phyloP scores from a whole-genome alignment of 768 basidiomycete genomes.

The Lactarius pseudohatsudake region DNA sequence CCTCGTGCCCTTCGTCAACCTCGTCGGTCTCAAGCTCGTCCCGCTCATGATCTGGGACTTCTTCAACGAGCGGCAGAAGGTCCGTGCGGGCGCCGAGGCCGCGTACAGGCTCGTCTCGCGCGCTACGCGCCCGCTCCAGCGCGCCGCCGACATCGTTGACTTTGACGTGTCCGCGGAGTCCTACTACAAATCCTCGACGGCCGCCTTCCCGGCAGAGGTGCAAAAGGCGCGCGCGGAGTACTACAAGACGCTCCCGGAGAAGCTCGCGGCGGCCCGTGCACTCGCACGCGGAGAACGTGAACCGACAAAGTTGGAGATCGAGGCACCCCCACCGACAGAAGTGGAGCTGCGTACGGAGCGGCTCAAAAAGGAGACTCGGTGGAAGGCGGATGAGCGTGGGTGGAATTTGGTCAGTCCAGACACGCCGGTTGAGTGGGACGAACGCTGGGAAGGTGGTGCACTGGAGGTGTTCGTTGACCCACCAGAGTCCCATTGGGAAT shows the following conservation, averaged over 20 bases:
- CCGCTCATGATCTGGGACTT: conserved; percentile 90
- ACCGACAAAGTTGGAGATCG: conserved; percentile 80
- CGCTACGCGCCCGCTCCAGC: conserved; percentile 56
- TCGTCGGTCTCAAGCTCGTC: conserved; percentile 79
- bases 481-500: conserved; percentile 21
- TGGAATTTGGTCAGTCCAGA: conserved; percentile 76
- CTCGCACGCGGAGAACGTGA: conserved; percentile 73
- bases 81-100: conserved; percentile 77
- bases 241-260: conserved; percentile 66
- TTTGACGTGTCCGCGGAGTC: conserved; percentile 68
- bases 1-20: conserved; percentile 69
- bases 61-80: conserved; percentile 85
- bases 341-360: conserved; percentile 86
- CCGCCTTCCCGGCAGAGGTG: conserved; percentile 53
- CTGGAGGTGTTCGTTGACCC: conserved; percentile 61
- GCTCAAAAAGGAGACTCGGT: conserved; percentile 83
- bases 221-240: conserved; percentile 72
- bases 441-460: conserved; percentile 57
- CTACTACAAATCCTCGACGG: conserved; percentile 65
- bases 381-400: conserved; percentile 76
- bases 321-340: conserved; percentile 81
- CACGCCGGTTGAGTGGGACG: conserved; percentile 70
- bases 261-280: conserved; percentile 70
- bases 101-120: conserved; percentile 71
- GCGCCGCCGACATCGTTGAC: conserved; percentile 56